phyloP scores from a whole-genome alignment of 2,329 filamentous ascomycete genomes.

The Fusarium drepaniforme region DNA sequence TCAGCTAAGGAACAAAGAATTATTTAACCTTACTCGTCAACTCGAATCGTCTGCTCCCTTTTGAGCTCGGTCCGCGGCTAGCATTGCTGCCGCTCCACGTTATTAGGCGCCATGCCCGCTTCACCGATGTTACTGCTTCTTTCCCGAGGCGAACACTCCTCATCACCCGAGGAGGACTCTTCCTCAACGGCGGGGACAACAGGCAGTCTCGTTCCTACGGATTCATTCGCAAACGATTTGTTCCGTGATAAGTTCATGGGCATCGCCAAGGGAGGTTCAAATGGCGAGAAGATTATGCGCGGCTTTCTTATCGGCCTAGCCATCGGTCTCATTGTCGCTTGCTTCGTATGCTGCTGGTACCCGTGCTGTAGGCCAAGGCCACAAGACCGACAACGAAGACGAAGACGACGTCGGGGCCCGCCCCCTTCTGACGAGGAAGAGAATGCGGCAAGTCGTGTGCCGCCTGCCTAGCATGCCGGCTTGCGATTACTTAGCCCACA shows the following conservation, averaged over 20 bases:
- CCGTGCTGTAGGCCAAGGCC: conserved; percentile 44
- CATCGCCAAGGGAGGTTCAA: conserved; percentile 46
- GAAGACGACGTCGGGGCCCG: conserved; percentile 31
- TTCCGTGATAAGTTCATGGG: conserved; percentile 45
- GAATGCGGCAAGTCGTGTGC: conserved; percentile 16
- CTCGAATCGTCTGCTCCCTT: neutral
- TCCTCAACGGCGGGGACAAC: conserved; percentile 27
- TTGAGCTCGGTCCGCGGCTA: conserved; percentile 1
- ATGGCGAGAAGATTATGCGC: conserved; percentile 48
- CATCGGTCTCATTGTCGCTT: conserved; percentile 47
- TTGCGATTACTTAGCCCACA: neutral
- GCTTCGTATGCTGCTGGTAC: conserved; percentile 50
- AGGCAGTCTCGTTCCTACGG: conserved; percentile 21
- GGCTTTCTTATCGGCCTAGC: conserved; percentile 51
- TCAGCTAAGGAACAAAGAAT: conserved; percentile 3
- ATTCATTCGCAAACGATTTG: conserved; percentile 41
- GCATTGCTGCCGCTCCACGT: conserved; percentile 6
- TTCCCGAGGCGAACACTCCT: conserved; percentile 40
- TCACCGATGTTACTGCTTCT: conserved; percentile 23
- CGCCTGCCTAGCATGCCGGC: conserved; percentile 19
- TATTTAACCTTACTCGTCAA: conserved; percentile 29
- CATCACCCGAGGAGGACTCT: conserved; percentile 34
- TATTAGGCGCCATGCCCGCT: conserved; percentile 24
- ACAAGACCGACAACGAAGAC: conserved; percentile 32
- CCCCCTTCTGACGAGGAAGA: conserved; percentile 33